Evolutionary conservation across 768 basidiomycete species (phyloP).

Genomic region (Calocybe indica): DNA sequence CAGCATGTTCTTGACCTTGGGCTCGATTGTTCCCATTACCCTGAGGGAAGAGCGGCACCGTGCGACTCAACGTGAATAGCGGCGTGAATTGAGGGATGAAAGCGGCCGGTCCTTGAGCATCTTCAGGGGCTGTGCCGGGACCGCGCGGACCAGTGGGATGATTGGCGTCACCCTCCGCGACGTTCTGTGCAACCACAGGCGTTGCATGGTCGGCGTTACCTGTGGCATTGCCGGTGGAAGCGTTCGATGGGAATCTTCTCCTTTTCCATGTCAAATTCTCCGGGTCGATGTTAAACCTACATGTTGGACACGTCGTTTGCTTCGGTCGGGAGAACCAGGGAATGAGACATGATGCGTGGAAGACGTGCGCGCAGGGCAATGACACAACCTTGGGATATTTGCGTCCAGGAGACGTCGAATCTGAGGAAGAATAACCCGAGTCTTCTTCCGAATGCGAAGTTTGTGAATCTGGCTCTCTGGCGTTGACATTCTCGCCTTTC

Average conservation of each 20-base stretch:
- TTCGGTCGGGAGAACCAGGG: conserved; percentile 80
- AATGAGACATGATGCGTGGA: conserved; percentile 71
- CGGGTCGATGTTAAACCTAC: conserved; percentile 79
- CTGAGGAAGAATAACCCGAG: conserved; percentile 3
- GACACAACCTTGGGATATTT: conserved; percentile 46
- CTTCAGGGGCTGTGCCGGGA: no score
- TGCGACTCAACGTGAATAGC: not conserved
- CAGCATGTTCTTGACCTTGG: no score
- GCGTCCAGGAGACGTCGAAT: conserved; percentile 3
- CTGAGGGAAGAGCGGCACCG: no score
- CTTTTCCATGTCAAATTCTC: conserved; percentile 56
- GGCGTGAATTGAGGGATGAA: not conserved
- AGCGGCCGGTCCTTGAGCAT: no score
- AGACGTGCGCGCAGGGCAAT: conserved; percentile 77
- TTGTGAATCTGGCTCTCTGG: conserved; percentile 3
- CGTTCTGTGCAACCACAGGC: not conserved
- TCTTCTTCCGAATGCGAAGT: not conserved
- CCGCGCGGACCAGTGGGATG: no score
- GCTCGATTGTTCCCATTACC: no score
- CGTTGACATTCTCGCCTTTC: conserved; percentile 15
- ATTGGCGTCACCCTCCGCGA: not conserved
- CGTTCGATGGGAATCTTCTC: conserved; percentile 13
- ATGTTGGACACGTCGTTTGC: conserved; percentile 80
- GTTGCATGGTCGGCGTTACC: conserved; percentile 6
- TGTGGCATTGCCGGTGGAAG: conserved; percentile 4